Conservation (phyloP, 768 basidiomycete species). For the Chalciporus sphaerocephalus region DNA sequence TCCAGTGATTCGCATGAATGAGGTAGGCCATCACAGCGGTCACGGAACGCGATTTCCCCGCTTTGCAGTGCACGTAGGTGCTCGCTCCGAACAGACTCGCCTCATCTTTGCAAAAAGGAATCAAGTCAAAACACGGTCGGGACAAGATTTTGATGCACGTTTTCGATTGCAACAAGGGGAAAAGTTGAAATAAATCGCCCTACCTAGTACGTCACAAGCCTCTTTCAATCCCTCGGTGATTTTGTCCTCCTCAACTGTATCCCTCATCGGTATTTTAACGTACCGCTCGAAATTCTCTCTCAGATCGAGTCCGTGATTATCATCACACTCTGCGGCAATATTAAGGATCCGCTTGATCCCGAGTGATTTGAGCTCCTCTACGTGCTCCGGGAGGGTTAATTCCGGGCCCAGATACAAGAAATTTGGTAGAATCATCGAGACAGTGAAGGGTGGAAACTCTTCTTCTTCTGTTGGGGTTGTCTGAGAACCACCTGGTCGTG, state of each 20-base stretch:
- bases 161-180: conserved; percentile 1
- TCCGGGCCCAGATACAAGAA: conserved; percentile 94
- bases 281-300: conserved; percentile 78
- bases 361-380: conserved; percentile 62
- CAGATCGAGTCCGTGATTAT: conserved; percentile 69
- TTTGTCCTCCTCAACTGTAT: conserved; percentile 92
- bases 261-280: conserved; percentile 85
- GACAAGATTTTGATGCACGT: conserved; percentile 1
- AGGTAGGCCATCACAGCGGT: conserved; percentile 97
- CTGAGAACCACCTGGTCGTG: conserved; percentile 47
- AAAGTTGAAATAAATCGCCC: conserved; percentile 29
- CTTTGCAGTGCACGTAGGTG: conserved; percentile 95
- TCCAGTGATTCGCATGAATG: conserved; percentile 97
- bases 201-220: conserved; percentile 84
- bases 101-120: conserved; percentile 56
- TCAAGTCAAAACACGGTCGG: conserved; percentile 3
- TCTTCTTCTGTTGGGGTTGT: conserved; percentile 34
- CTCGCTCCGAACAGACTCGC: conserved; percentile 84
- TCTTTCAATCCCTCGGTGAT: conserved; percentile 77
- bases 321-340: conserved; percentile 86
- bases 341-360: conserved; percentile 89
- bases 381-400: conserved; percentile 67
- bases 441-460: conserved; percentile 64
- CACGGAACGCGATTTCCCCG: conserved; percentile 92
- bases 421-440: conserved; percentile 86